A percentile compares a stretch with the other conserved stretches of the same genome.
These are phyloP conservation scores for Logfia minima DNA, from an alignment of 129 eudicot species.

Conservation along the genomic window DNA sequence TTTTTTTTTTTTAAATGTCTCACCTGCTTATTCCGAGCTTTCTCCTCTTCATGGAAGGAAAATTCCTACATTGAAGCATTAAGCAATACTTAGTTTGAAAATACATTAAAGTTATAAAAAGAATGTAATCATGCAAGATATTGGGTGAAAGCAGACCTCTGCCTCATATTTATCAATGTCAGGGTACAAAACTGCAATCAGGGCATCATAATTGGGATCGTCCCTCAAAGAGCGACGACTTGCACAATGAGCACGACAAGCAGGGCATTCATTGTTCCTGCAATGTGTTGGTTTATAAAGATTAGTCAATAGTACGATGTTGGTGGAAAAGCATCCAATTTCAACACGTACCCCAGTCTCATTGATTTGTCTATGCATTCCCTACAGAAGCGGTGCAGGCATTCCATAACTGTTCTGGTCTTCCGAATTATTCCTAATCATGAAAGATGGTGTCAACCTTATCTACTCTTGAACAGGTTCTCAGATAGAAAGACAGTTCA, in stretches of 20 bases:
- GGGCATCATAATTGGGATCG: conserved; percentile 53
- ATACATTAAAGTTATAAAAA: background rate
- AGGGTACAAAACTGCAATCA: conserved; percentile 48
- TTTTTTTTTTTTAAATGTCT: background rate
- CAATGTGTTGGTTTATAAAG: background rate
- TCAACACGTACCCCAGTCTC: conserved; percentile 74
- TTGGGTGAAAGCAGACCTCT: conserved; percentile 41
- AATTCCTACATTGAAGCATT: background rate
- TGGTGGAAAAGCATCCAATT: conserved; percentile 10
- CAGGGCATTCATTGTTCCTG: conserved; percentile 77
- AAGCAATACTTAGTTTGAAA: background rate
- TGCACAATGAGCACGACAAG: conserved; percentile 72
- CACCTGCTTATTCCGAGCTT: conserved; percentile 27
- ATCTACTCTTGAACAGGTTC: background rate
- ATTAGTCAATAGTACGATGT: background rate
- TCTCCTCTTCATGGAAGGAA: conserved; percentile 30
- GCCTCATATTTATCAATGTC: conserved; percentile 58
- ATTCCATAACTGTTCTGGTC: conserved; percentile 97
- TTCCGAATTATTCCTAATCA: conserved; percentile 77
- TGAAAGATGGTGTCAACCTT: conserved; percentile 9
- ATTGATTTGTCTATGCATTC: conserved; percentile 96
- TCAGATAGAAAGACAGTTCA: background rate
- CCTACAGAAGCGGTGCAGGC: conserved; percentile 97
- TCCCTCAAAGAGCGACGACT: conserved; percentile 75
- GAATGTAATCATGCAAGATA: background rate